These are phyloP conservation scores for Ophiostoma sp. DNA, from an alignment of 2,329 filamentous ascomycete species.

Conservation along the genomic window DNA sequence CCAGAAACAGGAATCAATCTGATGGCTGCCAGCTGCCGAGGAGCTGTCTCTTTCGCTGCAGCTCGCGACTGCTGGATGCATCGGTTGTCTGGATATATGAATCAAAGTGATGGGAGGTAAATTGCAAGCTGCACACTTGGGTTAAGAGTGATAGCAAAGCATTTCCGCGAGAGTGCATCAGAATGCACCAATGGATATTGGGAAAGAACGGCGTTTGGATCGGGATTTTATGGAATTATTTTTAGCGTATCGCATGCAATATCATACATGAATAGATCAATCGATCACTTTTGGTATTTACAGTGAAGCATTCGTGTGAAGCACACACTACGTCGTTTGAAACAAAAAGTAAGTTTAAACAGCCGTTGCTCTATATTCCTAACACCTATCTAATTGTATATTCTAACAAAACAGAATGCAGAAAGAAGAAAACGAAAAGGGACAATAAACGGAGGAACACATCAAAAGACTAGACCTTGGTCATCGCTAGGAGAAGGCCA, in stretches of 20 bases:
- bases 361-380: background rate
- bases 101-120: constrained; percentile 7
- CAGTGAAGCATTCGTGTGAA: background rate
- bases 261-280: constrained; percentile 6
- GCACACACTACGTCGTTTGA: background rate
- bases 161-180: background rate
- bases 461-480: background rate
- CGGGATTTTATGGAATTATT: constrained; percentile 14
- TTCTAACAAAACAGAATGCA: background rate
- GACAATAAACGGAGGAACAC: background rate
- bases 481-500: constrained; percentile 26
- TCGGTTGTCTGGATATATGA: background rate
- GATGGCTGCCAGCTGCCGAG: background rate
- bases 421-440: background rate
- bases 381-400: background rate
- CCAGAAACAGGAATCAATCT: background rate
- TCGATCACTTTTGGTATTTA: background rate
- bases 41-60: background rate
- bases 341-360: background rate
- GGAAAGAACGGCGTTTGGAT: constrained; percentile 18
- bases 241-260: constrained; percentile 7
- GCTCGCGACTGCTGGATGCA: background rate
- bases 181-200: background rate
- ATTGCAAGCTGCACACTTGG: background rate
- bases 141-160: background rate